Evolutionary conservation across 83 land plant genomes (phyloP), one percentile per base, ranked within the genome.

Genomic region (Isoetes engelmannii): DNA sequence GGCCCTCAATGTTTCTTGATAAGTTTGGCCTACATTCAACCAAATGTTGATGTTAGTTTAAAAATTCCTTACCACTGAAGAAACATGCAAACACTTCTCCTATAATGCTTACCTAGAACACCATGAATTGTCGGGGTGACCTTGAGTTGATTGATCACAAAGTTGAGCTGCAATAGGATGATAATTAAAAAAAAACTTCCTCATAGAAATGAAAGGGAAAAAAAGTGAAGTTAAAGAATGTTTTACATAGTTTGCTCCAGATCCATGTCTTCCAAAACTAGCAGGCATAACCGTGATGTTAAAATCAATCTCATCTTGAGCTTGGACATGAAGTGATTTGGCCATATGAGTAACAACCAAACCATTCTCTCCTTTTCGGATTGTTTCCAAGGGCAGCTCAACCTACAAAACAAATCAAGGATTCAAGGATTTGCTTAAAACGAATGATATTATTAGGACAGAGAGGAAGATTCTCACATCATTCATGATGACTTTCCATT

Each of bases 1-100:
- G 4, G 72, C 49, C 21, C 55, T 21, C 17, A 48, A 49, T 3
- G 81, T 73, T 50, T 78, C 81, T 74, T 74, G 78, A 37, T 78
- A 78, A 12, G 81, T 78, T 78, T 78, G 81, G 4, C 81, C 81
- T 78, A 62, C 70, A 66, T 50, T 6, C 45, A 44, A 64, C 53
- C 12, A 48, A 8, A 67, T 67, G 7, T 41, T 12, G 69, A 67
- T 7, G 20, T 60, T 21, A 2, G 63, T 12, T 10, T 51, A n/a
- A 12, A 1, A 60, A 1, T 20, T 12, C 44, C 18, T 49, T 17
- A 48, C 4, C 13, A 9, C n/a, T n/a, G 8, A 17, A 9, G 37
- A 9, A 8, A 59, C 7, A 37, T 10, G 37, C 2, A 19, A 59
- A 19, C 37, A 59, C 4, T 7, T 9, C 2, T 10, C 9, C 2